These are phyloP conservation scores for Cetradonia linearis DNA, from an alignment of 495 filamentous ascomycete genomes.

Conservation along the genomic window DNA sequence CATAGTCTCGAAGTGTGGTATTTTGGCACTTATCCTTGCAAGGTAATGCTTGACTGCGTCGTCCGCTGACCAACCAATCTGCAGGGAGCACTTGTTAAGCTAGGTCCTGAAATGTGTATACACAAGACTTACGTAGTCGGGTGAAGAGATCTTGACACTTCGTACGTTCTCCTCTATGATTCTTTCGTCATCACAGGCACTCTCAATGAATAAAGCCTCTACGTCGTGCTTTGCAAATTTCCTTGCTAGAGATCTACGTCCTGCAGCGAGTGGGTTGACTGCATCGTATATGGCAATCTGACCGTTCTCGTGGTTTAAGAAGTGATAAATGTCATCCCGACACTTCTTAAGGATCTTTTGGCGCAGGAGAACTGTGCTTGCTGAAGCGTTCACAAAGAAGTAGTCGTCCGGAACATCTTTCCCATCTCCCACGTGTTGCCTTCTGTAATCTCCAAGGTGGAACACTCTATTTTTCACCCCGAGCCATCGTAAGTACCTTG, in stretches of 20 bases:
- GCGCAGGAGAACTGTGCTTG: constrained; percentile 74
- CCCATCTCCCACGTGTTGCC: constrained; percentile 76
- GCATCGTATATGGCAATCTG: constrained; percentile 99
- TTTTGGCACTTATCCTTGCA: constrained; percentile 75
- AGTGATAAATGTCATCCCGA: constrained; percentile 91
- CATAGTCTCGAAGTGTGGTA: constrained; percentile 96
- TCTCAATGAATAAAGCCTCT: constrained; percentile 94
- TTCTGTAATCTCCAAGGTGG: constrained; percentile 92
- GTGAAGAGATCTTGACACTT: constrained; percentile 96
- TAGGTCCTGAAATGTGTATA: background rate
- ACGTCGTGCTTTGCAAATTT: constrained; percentile 96
- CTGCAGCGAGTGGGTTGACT: constrained; percentile 81
- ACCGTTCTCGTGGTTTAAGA: constrained; percentile 92
- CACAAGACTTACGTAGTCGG: constrained; percentile 41
- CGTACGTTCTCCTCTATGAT: constrained; percentile 97
- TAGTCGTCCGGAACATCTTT: constrained; percentile 93
- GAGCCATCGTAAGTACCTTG: constrained; percentile 92
- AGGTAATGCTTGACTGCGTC: constrained; percentile 90
- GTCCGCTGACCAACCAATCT: constrained; percentile 72
- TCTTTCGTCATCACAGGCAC: constrained; percentile 79
- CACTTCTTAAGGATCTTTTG: constrained; percentile 98
- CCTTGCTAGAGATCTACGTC: constrained; percentile 78
- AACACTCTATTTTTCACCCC: constrained; percentile 97
- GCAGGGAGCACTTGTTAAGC: constrained; percentile 29
- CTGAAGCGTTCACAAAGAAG: constrained; percentile 87